Base-by-base conservation (phyloP, 192 early-diverging fungal genomes). In the Podila epigama region DNA sequence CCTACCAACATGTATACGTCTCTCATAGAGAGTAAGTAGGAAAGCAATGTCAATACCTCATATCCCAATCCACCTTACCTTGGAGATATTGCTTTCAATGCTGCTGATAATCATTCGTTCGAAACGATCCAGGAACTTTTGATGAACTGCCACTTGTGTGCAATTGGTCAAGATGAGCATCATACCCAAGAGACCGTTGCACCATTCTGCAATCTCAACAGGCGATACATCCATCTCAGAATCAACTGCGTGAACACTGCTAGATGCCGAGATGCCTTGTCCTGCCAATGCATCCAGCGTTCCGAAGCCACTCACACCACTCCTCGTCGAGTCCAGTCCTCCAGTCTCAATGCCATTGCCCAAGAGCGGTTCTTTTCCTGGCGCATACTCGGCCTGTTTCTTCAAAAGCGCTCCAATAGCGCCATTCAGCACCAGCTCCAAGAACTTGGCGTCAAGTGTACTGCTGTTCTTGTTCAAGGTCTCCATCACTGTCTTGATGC, bases 401-500 rank as follows among this genome's bases (percentile, higher is more conserved):
- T 66, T 75, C 15, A 75, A 32, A 0, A 75, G 35, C 0, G 60
- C 63, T 8, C 71, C 71, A 25, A 75, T 34, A 3, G 71, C 41
- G 6, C 71, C 64, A 42, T 75, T 75, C 10, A 75, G 36, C 27
- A 75, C 48, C 4, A 75, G 53, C n/a, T 75, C 71, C 22, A 75
- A 12, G 44, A 75, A 75, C 32, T 63, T 62, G 5, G 51, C 44
- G 28, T 75, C 64, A 18, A 75, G 39, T 12, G 53, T 33, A 1
- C 5, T 28, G 34, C 36, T 60, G 27, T 65, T 66, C 12, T 63
- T 52, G 50, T 79, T 77, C 7, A 86, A 42, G 10, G 65, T 44
- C 32, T 82, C 79, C 60, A 85, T 80, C 15, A 83, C 69, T 16
- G 62, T 69, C 52, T 85, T 86, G 32, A 88, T 51, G 6, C 75